Evolutionary conservation across 2,329 filamentous ascomycete species (phyloP).

Genomic region (Lasiodiplodia gonubiensis): DNA sequence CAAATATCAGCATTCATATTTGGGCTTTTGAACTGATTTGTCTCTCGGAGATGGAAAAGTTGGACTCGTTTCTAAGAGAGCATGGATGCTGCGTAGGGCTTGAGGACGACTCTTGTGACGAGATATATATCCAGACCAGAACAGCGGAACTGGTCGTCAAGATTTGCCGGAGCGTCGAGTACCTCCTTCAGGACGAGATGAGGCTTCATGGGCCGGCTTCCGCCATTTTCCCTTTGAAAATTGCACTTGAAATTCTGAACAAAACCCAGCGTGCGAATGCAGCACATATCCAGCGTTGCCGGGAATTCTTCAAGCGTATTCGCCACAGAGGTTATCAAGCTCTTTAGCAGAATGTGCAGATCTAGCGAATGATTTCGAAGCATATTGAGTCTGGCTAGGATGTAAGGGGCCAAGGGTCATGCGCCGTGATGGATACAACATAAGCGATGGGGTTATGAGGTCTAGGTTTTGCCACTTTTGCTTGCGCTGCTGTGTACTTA

Average conservation of each 20-base stretch:
- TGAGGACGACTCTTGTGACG: background rate
- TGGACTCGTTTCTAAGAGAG: conserved; percentile 18
- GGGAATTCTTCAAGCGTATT: background rate
- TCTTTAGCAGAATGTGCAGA: background rate
- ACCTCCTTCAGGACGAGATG: conserved; percentile 49
- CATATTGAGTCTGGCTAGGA: too few relatives aligned
- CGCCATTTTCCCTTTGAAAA: conserved; percentile 40
- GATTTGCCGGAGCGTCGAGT: conserved; percentile 46
- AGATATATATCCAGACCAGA: background rate
- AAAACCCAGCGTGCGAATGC: background rate
- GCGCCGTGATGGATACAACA: too few relatives aligned
- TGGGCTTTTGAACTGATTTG: conserved; percentile 50
- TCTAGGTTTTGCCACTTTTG: too few relatives aligned
- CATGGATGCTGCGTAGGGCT: background rate
- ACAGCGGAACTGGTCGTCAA: conserved; percentile 33
- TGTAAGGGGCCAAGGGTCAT: too few relatives aligned
- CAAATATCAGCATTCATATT: conserved; percentile 47
- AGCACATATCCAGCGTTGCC: background rate
- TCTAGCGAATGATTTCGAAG: too few relatives aligned
- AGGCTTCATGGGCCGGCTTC: conserved; percentile 49
- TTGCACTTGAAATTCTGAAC: conserved; percentile 6
- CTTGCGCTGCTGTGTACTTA: too few relatives aligned
- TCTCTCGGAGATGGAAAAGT: conserved; percentile 37
- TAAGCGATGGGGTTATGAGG: too few relatives aligned
- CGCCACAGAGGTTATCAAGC: background rate